phyloP scores from a whole-genome alignment of 2,329 filamentous ascomycete species.

The Phyllosticta citrichinensis region DNA sequence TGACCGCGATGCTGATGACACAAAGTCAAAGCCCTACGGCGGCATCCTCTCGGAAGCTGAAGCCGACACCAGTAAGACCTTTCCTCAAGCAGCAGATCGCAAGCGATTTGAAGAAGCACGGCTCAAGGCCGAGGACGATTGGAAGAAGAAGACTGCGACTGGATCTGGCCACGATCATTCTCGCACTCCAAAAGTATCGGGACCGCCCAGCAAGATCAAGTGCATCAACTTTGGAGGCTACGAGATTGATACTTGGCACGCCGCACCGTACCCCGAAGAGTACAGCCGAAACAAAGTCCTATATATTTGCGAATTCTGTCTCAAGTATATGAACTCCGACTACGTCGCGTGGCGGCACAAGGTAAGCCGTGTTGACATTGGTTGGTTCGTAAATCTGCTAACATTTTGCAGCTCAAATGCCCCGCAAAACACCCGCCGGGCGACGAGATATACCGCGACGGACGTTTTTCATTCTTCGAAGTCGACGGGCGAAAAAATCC shows the following conservation, averaged over 20 bases:
- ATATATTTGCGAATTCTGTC: constrained; percentile 98
- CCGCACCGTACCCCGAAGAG: constrained; percentile 94
- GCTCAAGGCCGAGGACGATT: constrained; percentile 83
- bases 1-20: constrained; percentile 79
- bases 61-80: constrained; percentile 81
- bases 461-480: constrained; percentile 89
- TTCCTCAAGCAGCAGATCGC: constrained; percentile 71
- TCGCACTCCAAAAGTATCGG: constrained; percentile 66
- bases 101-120: constrained; percentile 83
- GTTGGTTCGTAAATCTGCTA: constrained; percentile 13
- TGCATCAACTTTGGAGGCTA: constrained; percentile 96
- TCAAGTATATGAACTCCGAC: constrained; percentile 99
- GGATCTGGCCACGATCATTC: constrained; percentile 52
- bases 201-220: constrained; percentile 90
- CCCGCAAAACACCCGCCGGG: constrained; percentile 93
- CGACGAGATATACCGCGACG: constrained; percentile 92
- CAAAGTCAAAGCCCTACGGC: constrained; percentile 88
- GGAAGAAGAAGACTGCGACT: constrained; percentile 58
- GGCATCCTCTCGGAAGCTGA: constrained; percentile 83
- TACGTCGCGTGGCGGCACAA: constrained; percentile 98
- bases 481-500: constrained; percentile 95
- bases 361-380: constrained; percentile 19
- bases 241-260: constrained; percentile 99
- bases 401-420: constrained; percentile 55
- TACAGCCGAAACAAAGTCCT: constrained; percentile 93